Evolutionary conservation across 352 stramenopile species (phyloP).

Genomic region (Pythium vanterpoolii): DNA sequence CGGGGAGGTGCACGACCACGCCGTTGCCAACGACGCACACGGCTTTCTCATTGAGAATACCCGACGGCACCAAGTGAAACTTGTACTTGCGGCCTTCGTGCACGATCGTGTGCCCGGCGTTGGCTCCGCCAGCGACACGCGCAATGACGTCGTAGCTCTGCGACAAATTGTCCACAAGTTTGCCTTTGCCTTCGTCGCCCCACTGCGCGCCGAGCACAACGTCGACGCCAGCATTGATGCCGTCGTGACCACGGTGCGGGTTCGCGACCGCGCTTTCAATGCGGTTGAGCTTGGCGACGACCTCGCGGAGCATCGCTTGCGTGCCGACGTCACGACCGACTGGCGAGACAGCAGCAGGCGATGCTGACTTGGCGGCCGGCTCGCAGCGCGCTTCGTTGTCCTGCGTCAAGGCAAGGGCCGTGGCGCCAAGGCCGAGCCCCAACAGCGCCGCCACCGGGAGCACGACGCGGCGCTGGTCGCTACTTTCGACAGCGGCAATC

Average conservation of each 20-base stretch:
- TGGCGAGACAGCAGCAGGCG: conserved; percentile 18
- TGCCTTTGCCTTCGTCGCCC: conserved; percentile 99
- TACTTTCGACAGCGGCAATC: conserved; percentile 24
- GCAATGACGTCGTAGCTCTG: conserved; percentile 96
- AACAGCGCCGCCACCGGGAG: conserved; percentile 37
- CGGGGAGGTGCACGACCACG: conserved; percentile 97
- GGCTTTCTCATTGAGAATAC: conserved; percentile 95
- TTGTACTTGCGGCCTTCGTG: conserved; percentile 98
- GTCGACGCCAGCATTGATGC: conserved; percentile 69
- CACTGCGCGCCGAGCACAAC: conserved; percentile 98
- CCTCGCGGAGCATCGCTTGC: conserved; percentile 75
- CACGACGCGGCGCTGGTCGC: conserved; percentile 4
- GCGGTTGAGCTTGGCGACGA: conserved; percentile 83
- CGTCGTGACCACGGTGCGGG: conserved; percentile 65
- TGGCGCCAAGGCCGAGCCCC: conserved; percentile 32
- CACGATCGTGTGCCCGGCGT: conserved; percentile 99
- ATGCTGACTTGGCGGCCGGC: not conserved
- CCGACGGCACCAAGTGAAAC: conserved; percentile 98
- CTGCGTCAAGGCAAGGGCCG: conserved; percentile 27
- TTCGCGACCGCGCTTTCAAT: conserved; percentile 86
- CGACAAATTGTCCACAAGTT: conserved; percentile 94
- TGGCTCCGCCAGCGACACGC: conserved; percentile 96
- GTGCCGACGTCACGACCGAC: conserved; percentile 49
- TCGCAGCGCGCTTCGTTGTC: conserved; percentile 2
- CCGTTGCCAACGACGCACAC: conserved; percentile 98